Evolutionary conservation across 1,284 basidiomycete genomes (phyloP).

Genomic region (Sutorius eximius): DNA sequence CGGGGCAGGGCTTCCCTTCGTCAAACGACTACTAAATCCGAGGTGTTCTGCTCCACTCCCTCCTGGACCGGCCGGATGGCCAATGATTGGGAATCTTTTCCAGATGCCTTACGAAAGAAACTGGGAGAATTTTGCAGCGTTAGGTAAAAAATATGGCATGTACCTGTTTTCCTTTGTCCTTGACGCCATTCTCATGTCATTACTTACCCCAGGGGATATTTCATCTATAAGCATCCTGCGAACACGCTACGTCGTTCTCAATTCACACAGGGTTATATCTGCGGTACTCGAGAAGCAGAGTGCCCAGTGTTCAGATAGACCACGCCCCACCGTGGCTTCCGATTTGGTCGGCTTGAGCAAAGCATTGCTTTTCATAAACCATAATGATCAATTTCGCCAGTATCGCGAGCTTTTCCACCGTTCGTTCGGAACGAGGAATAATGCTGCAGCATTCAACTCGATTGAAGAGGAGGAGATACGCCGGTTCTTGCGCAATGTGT

Average conservation of each 20-base stretch:
- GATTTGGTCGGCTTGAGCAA: constrained; percentile 28
- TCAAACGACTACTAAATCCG: constrained; percentile 1
- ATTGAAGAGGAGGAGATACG: constrained; percentile 23
- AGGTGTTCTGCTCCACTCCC: constrained; percentile 21
- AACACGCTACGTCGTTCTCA: constrained; percentile 28
- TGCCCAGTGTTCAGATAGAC: constrained; percentile 25
- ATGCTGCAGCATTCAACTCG: constrained; percentile 13
- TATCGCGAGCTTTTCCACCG: constrained; percentile 26
- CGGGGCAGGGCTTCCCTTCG: constrained; percentile 13
- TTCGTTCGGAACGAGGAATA: constrained; percentile 28
- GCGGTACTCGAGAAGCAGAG: constrained; percentile 33
- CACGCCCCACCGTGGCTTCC: constrained; percentile 24
- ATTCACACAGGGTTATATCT: constrained; percentile 17
- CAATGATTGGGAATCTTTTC: constrained; percentile 40
- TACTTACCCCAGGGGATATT: constrained; percentile 22
- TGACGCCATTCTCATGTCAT: not conserved
- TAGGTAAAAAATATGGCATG: constrained; percentile 45
- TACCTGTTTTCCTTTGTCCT: not conserved
- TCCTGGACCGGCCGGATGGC: constrained; percentile 35
- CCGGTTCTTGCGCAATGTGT: constrained; percentile 19
- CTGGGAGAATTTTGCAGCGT: constrained; percentile 47
- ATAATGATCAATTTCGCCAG: constrained; percentile 22
- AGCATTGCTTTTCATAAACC: constrained; percentile 20
- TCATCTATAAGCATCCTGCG: constrained; percentile 19
- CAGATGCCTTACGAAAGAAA: constrained; percentile 41